Evolutionary conservation across 129 eudicot genomes (phyloP).

Genomic region (Ambrosia trifida): DNA sequence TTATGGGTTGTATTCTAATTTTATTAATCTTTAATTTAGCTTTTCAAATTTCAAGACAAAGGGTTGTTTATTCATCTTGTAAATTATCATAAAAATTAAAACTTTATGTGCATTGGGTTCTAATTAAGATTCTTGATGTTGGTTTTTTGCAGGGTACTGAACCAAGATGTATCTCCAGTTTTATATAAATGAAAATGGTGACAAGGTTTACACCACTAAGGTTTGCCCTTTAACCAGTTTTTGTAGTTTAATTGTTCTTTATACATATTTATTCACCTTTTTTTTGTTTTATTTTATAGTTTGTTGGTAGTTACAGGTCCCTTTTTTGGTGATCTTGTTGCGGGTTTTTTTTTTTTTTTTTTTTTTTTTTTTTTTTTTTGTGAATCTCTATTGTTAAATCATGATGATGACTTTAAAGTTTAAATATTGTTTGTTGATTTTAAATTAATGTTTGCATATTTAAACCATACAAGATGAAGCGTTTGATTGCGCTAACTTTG

Average conservation of each 20-base stretch:
- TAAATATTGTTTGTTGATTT: not conserved
- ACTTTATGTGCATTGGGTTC: not conserved
- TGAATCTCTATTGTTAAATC: not conserved
- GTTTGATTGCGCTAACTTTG: not conserved
- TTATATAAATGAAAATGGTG: conserved; percentile 69
- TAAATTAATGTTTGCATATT: not conserved
- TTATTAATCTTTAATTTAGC: not conserved
- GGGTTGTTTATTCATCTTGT: not conserved
- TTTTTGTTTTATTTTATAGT: not conserved
- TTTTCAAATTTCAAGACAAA: not conserved
- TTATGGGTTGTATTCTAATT: not conserved
- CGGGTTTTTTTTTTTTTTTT: too few species aligned
- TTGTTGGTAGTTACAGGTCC: not conserved
- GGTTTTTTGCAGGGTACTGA: conserved; percentile 19
- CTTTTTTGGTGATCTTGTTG: not conserved
- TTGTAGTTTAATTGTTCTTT: not conserved
- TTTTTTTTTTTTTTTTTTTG: too few species aligned
- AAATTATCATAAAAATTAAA: not conserved
- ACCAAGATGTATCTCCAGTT: conserved; percentile 64
- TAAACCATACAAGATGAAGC: not conserved
- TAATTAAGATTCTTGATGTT: not conserved
- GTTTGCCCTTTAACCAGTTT: conserved; percentile 23
- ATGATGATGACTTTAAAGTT: not conserved
- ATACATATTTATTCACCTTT: not conserved
- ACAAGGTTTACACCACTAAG: conserved; percentile 67